phyloP scores from a whole-genome alignment of 192 early-diverging fungal species.

The Mortierella claussenii region DNA sequence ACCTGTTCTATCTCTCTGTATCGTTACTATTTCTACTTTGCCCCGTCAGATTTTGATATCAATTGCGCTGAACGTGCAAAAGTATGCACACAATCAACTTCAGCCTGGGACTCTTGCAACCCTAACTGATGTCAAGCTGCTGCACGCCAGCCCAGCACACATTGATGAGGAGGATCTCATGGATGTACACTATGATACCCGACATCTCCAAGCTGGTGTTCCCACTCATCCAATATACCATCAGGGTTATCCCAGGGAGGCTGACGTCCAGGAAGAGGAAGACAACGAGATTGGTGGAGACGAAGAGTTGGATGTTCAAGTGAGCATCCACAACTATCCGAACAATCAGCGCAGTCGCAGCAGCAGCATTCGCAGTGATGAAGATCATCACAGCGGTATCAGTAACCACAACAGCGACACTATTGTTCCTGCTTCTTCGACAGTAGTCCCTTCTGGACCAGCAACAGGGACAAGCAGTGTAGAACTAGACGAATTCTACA shows the following conservation, averaged over 20 bases:
- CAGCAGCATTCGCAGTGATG: slow-evolving; percentile 17
- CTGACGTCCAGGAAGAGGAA: too few species aligned
- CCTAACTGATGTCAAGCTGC: slow-evolving; percentile 8
- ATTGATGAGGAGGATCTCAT: slow-evolving; percentile 1
- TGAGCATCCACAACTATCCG: slow-evolving; percentile 4
- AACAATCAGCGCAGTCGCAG: slow-evolving; percentile 16
- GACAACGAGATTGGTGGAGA: slow-evolving; percentile 1
- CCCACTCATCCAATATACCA: neutral
- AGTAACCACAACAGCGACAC: slow-evolving; percentile 34
- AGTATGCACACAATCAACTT: slow-evolving; percentile 65
- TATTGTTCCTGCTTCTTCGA: neutral
- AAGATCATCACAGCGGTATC: slow-evolving; percentile 13
- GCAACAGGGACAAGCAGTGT: slow-evolving; percentile 3
- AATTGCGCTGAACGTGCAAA: slow-evolving; percentile 78
- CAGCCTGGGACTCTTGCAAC: slow-evolving; percentile 9
- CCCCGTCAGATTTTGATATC: slow-evolving; percentile 79
- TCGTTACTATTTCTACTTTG: too few species aligned
- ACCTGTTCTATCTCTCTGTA: too few species aligned
- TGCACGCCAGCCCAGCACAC: slow-evolving; percentile 3
- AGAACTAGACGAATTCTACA: slow-evolving; percentile 21
- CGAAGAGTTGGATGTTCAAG: neutral
- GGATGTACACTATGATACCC: slow-evolving; percentile 8
- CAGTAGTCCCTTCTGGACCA: too few species aligned
- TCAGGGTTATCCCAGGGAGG: neutral
- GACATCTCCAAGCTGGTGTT: neutral